Base-by-base conservation (phyloP, 192 early-diverging fungal genomes). In the Coemansia sp. region DNA sequence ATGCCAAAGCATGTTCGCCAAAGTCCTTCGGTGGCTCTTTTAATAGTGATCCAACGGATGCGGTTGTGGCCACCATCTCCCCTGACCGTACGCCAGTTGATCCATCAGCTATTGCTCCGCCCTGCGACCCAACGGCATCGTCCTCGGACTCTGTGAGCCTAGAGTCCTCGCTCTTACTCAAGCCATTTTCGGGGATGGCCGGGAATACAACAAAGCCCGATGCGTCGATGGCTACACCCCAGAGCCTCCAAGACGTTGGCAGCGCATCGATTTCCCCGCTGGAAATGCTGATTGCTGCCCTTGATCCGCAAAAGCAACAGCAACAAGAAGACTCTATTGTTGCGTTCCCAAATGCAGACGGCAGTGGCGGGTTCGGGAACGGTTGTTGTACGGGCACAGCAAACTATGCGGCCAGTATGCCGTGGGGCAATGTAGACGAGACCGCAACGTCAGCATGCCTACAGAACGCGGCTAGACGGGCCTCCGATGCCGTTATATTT, bases 271-370 rank as follows among this genome's bases (percentile, higher is more conserved):
- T 71, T 36, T 80, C 73, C 4, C 77, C 72, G n/a, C 56, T 80
- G 40, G 77, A 80, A 33, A 80, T 80, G 77, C 66, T 80, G 34
- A 74, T 80, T 43, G 77, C 77, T 2, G 77, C 77, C 0, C 69
- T 80, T 19, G 77, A 80, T 43, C 72, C 72, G 0, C 67, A 70
- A 32, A 73, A 73, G 43, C 46, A 53, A 29, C 60, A 49, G 34
- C 38, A 41, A 43, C 46, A 40, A 17, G 33, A 61, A 52, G 57
- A 6, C 15, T 62, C 60, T 20, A 15, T 23, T 19, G 5, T 40
- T 40, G 38, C 38, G 38, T 40, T 40, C 38, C 38, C 38, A 8
- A 40, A 40, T 40, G 38, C 38, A 40, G 38, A 40, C 5, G 29
- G 29, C 29, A 13, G 22, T 53, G 17, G 41, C 53, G 10, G 34